Evolutionary conservation across 2,329 filamentous ascomycete genomes (phyloP).

Genomic region (Cordyceps cicadae): DNA sequence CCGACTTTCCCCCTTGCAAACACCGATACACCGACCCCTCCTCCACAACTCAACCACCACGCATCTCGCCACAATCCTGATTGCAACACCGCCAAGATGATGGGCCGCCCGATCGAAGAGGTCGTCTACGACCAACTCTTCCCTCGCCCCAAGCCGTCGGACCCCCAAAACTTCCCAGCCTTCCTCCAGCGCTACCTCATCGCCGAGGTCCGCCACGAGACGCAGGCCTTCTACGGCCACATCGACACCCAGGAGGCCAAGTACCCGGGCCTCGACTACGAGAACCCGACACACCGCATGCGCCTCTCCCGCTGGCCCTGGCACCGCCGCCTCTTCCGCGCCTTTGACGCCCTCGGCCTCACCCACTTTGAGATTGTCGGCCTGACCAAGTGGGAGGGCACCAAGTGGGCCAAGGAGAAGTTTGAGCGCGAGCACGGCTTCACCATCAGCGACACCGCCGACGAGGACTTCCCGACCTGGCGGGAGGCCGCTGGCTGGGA

Average conservation of each 20-base stretch:
- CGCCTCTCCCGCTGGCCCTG: conserved; percentile 70
- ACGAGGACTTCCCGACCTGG: conserved; percentile 58
- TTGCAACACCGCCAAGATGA: conserved; percentile 45
- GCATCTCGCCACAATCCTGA: not conserved
- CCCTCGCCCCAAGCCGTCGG: conserved; percentile 56
- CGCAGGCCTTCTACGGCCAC: conserved; percentile 69
- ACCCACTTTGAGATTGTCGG: conserved; percentile 62
- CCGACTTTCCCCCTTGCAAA: no score
- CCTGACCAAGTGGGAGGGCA: conserved; percentile 76
- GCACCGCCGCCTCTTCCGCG: conserved; percentile 67
- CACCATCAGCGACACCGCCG: conserved; percentile 61
- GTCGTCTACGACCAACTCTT: conserved; percentile 69
- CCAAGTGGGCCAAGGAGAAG: conserved; percentile 72
- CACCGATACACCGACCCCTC: not conserved
- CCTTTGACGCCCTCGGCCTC: conserved; percentile 61
- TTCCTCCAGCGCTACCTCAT: conserved; percentile 65
- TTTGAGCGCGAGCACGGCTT: conserved; percentile 69
- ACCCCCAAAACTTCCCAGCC: conserved; percentile 63
- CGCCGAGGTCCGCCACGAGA: conserved; percentile 70
- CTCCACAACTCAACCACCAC: not conserved
- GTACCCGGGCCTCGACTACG: conserved; percentile 75
- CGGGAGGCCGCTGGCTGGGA: conserved; percentile 36
- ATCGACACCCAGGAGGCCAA: conserved; percentile 73
- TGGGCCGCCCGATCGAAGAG: conserved; percentile 60
- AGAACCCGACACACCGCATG: conserved; percentile 61